Base-by-base conservation (phyloP, 129 eudicot genomes). In the Escallonia herrerae region DNA sequence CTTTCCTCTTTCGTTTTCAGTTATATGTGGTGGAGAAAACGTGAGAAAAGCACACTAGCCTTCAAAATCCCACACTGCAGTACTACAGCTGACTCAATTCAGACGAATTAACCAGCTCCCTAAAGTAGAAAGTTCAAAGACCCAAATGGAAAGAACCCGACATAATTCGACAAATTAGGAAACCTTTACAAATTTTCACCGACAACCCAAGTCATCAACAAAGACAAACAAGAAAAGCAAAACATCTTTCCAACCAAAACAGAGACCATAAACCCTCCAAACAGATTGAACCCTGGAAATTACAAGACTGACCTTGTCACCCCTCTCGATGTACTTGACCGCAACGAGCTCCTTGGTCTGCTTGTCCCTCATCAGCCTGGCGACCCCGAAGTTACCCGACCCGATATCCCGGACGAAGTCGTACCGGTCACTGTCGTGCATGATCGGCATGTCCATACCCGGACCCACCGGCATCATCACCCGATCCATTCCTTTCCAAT, bases 381-480 rank as follows among this genome's bases (percentile, higher is more conserved):
- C 95, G 43, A 90, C 84, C 2, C 95, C 97, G 42, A 90, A 90
- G 74, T 90, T 90, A 67, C 97, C 95, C 70, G 91, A 72, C 72
- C 95, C 97, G 81, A 90, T 90, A 74, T 90, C 91, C 14, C 61
- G 46, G 56, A 90, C 89, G 66, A 86, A 69, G 73, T 90, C 97
- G 65, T 90, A 90, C 13, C 95, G 81, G 65, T 90, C 97, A 60
- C 95, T 86, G 44, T 90, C 95, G 66, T 86, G 97, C 95, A 86
- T 84, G 78, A 90, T 90, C 75, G 91, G 95, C 80, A 84, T 75
- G 66, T 86, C 94, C 82, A 79, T 81, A 56, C 84, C 95, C 66
- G 90, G 70, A 62, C 73, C 64, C 62, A 65, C 77, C 3, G 83
- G 62, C 13, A 56, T 62, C 68, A 69, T 56, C 15, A 66, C 50